These are phyloP conservation scores for Penstemon eatonii DNA, from an alignment of 257 asterid genomes.

Conservation along the genomic window DNA sequence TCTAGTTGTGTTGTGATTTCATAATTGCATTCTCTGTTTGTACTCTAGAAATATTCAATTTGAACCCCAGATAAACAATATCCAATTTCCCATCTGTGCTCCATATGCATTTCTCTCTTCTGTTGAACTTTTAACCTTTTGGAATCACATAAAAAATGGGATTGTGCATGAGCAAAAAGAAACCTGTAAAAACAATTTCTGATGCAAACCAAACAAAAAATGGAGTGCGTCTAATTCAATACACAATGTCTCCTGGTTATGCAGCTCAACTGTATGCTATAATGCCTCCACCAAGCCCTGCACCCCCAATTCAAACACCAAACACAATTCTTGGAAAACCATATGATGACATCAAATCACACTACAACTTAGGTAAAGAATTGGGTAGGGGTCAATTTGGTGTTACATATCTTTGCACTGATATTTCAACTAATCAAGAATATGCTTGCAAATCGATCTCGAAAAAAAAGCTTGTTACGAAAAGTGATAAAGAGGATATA, in stretches of 20 bases:
- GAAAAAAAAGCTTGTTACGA: conserved; percentile 62
- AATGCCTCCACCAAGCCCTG: conserved; percentile 39
- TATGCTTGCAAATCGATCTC: conserved; percentile 85
- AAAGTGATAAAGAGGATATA: conserved; percentile 74
- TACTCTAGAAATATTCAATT: neutral
- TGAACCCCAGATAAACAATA: neutral
- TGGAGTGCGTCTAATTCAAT: conserved; percentile 40
- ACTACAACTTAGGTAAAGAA: conserved; percentile 60
- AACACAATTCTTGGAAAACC: conserved; percentile 67
- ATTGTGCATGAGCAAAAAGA: conserved; percentile 44
- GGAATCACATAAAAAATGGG: conserved; percentile 36
- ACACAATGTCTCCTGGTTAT: conserved; percentile 56
- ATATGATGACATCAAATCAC: conserved; percentile 52
- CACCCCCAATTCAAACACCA: conserved; percentile 30
- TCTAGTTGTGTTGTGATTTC: neutral
- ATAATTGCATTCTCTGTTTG: neutral
- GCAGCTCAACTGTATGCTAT: conserved; percentile 43
- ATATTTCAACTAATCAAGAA: conserved; percentile 41
- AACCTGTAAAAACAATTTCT: conserved; percentile 26
- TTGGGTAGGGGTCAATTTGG: conserved; percentile 86
- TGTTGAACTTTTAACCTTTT: neutral
- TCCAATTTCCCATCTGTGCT: neutral
- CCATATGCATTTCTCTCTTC: neutral
- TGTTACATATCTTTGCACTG: conserved; percentile 63
- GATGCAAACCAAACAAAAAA: conserved; percentile 32